phyloP scores from a whole-genome alignment of 2,329 filamentous ascomycete species.

The Periconia sp. region DNA sequence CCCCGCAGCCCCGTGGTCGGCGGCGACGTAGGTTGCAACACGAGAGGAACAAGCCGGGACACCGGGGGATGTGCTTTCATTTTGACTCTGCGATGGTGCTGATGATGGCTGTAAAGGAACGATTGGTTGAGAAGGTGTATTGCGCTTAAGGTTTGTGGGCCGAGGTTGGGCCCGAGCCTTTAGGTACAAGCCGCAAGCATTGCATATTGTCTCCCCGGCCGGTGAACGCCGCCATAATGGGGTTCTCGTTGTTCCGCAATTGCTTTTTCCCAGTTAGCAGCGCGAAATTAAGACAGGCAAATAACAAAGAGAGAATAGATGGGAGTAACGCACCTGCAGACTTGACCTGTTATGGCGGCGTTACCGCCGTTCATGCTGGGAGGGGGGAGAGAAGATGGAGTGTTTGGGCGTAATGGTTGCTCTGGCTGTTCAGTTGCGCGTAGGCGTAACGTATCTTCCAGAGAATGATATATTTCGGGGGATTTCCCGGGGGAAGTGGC shows the following conservation, averaged over 20 bases:
- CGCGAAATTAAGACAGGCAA: neutral
- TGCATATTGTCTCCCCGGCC: conserved; percentile 92
- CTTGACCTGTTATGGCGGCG: conserved; percentile 58
- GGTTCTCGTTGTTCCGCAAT: conserved; percentile 91
- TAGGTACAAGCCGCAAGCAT: conserved; percentile 91
- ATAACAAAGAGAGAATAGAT: neutral
- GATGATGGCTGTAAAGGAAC: conserved; percentile 44
- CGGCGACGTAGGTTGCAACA: conserved; percentile 72
- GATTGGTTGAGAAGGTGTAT: conserved; percentile 49
- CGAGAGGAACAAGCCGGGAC: conserved; percentile 41
- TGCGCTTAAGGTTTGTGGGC: conserved; percentile 86
- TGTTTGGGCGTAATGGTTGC: conserved; percentile 22
- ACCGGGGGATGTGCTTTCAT: conserved; percentile 44
- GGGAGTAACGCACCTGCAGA: conserved; percentile 66
- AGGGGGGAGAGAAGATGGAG: conserved; percentile 20
- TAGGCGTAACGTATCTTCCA: conserved; percentile 42
- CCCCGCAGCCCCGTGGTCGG: conserved; percentile 74
- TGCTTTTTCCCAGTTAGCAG: conserved; percentile 58
- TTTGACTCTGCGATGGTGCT: conserved; percentile 38
- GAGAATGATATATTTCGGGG: conserved; percentile 43
- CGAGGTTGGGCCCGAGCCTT: conserved; percentile 91
- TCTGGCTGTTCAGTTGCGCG: conserved; percentile 18
- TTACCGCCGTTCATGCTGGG: conserved; percentile 23
- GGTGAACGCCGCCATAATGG: conserved; percentile 94
- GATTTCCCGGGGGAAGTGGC: conserved; percentile 6